Evolutionary conservation across 148 eudicot genomes (phyloP), one percentile per base, ranked within the genome.

Genomic region (Amaranthus cruentus): DNA sequence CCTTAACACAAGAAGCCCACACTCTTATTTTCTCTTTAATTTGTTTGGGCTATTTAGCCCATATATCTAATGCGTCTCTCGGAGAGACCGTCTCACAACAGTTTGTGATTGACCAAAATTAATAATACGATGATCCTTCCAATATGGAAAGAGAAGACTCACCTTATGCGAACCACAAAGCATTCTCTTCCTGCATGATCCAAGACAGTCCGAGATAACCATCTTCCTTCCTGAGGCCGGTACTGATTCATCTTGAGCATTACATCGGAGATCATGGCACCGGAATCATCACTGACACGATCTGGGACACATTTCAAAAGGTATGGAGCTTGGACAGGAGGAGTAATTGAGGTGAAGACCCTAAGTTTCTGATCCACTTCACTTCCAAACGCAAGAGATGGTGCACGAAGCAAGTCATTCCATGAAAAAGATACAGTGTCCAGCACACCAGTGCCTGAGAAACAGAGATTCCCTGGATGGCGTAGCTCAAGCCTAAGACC

Each of bases 181-280:
- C 97, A 91, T 72, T 89, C 98, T 83, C 90, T 76, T 51, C 97
- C 91, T 0, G 91, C 81, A 72, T 94, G 96, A 80, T 94, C 98
- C 46, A 94, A 82, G 71, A 91, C 98, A 62, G 98, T 91, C 10
- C 96, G 87, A 76, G 98, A 91, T 65, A 94, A 71, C 98, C 98
- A 94, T 55, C 98, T 81, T 4, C 98, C 98, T 81, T 87, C 88
- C 77, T 94, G 98, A 47, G 97, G 98, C 46, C 91, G 87, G 78
- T 91, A 94, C 74, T 85, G 93, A 81, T 91, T 91, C 81, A 94
- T 76, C 55, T 66, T 89, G 52, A 94, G 84, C 68, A 94, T 90
- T 49, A 91, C 88, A 80, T 94, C 97, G 4, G 97, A 94, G 71
- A 94, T 79, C 98, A 94, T 94, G 44, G 97, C 96, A 64, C 98